phyloP scores from a whole-genome alignment of 2,329 filamentous ascomycete species.

The Beauveria medogensis region DNA sequence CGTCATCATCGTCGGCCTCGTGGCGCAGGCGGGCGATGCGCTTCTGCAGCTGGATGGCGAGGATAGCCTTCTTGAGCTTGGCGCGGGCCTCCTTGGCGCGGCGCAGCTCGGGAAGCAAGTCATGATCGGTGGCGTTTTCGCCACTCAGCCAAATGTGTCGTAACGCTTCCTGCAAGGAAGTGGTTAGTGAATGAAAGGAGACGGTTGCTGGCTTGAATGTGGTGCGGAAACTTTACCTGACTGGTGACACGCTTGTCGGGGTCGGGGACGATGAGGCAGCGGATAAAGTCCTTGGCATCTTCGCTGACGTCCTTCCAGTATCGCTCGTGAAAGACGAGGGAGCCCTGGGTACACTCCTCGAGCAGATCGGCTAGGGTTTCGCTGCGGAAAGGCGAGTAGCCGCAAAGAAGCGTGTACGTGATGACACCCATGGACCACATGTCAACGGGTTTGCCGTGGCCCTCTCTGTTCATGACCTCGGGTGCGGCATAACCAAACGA shows the following conservation, averaged over 20 bases:
- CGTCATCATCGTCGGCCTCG: constrained; percentile 80
- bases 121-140: constrained; percentile 86
- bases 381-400: constrained; percentile 95
- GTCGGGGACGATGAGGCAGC: constrained; percentile 68
- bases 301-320: constrained; percentile 98
- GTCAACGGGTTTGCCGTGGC: constrained; percentile 95
- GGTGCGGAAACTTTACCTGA: constrained; percentile 34
- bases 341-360: constrained; percentile 78
- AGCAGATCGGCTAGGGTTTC: constrained; percentile 91
- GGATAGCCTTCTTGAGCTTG: constrained; percentile 85
- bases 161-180: constrained; percentile 55
- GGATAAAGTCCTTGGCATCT: constrained; percentile 93
- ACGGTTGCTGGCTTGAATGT: constrained; percentile 7
- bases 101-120: constrained; percentile 87
- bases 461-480: constrained; percentile 96
- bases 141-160: constrained; percentile 84
- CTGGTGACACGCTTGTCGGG: constrained; percentile 71
- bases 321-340: constrained; percentile 89
- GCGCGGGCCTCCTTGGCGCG: constrained; percentile 87
- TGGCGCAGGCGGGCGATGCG: constrained; percentile 91
- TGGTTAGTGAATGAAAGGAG: neutral
- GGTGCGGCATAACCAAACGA: constrained; percentile 97
- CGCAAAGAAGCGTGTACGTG: constrained; percentile 94
- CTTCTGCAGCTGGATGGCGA: constrained; percentile 92
- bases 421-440: constrained; percentile 99